phyloP scores from a whole-genome alignment of 345 rosid species.

The Cardamine resedifolia region DNA sequence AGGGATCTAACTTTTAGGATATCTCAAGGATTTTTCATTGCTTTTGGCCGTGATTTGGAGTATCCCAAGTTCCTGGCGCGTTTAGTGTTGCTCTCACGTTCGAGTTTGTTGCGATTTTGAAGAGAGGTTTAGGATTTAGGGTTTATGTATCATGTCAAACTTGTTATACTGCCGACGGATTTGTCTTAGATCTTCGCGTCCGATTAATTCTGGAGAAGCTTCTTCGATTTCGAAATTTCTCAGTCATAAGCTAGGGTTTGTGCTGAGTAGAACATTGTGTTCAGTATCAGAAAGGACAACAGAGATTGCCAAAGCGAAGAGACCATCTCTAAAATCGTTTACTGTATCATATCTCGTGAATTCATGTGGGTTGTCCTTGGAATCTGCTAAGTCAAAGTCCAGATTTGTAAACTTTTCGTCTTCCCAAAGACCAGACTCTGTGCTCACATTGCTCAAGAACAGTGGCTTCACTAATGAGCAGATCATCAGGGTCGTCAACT shows the following conservation, averaged over 20 bases:
- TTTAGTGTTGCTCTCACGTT: not conserved
- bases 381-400: conserved; percentile 31
- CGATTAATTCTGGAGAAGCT: not conserved
- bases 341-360: conserved; percentile 29
- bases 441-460: conserved; percentile 29
- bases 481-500: conserved; percentile 20
- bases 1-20: not conserved
- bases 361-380: conserved; percentile 37
- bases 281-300: conserved; percentile 3
- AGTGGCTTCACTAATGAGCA: conserved; percentile 40
- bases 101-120: not conserved
- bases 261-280: conserved; percentile 12
- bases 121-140: not conserved
- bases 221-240: conserved; percentile 2
- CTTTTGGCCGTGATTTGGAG: not conserved
- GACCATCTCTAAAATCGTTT: conserved; percentile 6
- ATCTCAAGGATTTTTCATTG: not conserved
- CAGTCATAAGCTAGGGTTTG: not conserved
- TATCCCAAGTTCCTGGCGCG: not conserved
- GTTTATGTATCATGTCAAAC: conserved; percentile 19
- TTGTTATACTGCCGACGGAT: conserved; percentile 4
- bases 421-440: conserved; percentile 33
- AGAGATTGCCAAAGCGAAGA: conserved; percentile 2
- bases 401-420: conserved; percentile 22
- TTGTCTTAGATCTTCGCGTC: not conserved